A percentile compares a stretch with the other conserved stretches of the same genome.
phyloP scores from a whole-genome alignment of 2,329 filamentous ascomycete species.

The Diplocarpon rosae region DNA sequence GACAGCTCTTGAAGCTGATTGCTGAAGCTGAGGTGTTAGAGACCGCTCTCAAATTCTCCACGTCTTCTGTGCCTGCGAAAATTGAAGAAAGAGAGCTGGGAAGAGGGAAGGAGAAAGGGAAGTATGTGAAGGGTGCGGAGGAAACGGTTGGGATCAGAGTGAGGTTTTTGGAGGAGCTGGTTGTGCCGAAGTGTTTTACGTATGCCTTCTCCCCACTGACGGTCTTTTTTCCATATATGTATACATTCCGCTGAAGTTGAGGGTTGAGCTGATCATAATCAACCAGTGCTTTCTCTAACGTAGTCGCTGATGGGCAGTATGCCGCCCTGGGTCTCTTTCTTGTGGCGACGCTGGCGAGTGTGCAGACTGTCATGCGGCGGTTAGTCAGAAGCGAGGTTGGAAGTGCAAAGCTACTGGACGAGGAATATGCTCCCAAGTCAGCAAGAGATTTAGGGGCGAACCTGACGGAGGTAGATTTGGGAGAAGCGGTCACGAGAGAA shows the following conservation, averaged over 20 bases:
- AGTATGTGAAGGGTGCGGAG: constrained; percentile 21
- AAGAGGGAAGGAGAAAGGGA: constrained; percentile 10
- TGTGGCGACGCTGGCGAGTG: constrained; percentile 45
- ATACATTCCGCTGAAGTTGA: too few species aligned
- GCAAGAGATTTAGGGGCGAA: not conserved
- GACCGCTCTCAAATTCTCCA: constrained; percentile 7
- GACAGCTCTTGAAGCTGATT: constrained; percentile 47
- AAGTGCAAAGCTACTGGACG: not conserved
- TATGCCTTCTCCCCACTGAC: constrained; percentile 31
- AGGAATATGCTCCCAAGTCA: too few species aligned
- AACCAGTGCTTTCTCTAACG: constrained; percentile 52
- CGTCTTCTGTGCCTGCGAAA: not conserved
- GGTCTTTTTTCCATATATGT: too few species aligned
- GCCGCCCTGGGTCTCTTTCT: constrained; percentile 60
- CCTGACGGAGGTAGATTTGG: constrained; percentile 13
- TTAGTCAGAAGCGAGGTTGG: not conserved
- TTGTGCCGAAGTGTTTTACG: constrained; percentile 35
- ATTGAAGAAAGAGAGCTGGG: not conserved
- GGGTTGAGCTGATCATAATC: constrained; percentile 7
- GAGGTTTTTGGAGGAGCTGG: constrained; percentile 31
- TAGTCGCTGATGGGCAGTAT: constrained; percentile 63
- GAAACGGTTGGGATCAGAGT: constrained; percentile 26
- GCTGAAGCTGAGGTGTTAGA: constrained; percentile 25
- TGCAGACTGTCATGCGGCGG: not conserved
- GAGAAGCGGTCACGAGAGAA: constrained; percentile 28